These are phyloP conservation scores for Colletotrichum orbiculare DNA, from an alignment of 2,329 filamentous ascomycete species.

Conservation along the genomic window DNA sequence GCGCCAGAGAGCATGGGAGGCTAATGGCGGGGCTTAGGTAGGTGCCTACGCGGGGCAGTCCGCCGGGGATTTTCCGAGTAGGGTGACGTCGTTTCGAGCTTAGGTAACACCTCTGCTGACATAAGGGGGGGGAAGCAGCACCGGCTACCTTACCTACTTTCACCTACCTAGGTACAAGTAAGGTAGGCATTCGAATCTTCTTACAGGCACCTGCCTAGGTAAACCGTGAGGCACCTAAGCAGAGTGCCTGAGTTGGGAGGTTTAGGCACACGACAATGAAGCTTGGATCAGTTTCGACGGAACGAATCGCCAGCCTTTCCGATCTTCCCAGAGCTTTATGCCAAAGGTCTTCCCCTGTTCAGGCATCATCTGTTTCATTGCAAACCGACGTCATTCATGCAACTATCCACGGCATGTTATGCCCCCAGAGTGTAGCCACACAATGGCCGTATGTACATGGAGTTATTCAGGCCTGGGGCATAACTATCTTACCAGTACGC, in stretches of 20 bases:
- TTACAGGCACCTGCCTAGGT: too few relatives aligned
- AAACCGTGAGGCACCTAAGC: too few relatives aligned
- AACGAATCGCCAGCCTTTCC: neutral
- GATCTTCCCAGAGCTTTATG: conserved; percentile 13
- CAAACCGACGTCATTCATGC: conserved; percentile 22
- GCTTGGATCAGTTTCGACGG: neutral
- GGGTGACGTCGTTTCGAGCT: neutral
- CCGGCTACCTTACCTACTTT: neutral
- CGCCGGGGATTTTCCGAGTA: conserved; percentile 13
- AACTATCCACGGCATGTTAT: neutral
- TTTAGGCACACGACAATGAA: too few relatives aligned
- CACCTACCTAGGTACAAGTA: too few relatives aligned
- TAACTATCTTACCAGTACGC: conserved; percentile 16
- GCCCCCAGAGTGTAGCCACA: neutral
- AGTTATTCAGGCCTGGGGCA: conserved; percentile 21
- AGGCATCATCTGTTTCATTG: conserved; percentile 12
- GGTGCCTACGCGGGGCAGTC: conserved; percentile 28
- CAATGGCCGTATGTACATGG: neutral
- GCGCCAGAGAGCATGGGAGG: conserved; percentile 12
- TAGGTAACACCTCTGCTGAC: neutral
- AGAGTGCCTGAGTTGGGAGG: neutral
- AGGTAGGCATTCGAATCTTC: too few relatives aligned
- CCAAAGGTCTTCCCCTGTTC: conserved; percentile 13
- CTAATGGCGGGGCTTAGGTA: conserved; percentile 28
- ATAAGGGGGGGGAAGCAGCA: neutral